phyloP scores from a whole-genome alignment of 148 eudicot genomes.

The Chenopodium berlandieri region DNA sequence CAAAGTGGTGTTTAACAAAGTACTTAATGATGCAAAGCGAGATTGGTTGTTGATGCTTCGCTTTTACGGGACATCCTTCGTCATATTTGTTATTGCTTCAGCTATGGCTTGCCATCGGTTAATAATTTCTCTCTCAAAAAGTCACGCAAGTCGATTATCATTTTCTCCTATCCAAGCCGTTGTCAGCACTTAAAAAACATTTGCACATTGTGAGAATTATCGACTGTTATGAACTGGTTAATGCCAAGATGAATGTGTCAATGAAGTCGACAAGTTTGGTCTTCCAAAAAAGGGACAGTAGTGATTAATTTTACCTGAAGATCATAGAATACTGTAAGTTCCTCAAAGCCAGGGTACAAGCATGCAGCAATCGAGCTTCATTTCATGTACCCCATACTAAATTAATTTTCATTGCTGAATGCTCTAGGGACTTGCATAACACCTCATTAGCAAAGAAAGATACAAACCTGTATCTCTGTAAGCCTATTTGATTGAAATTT shows the following conservation, averaged over 20 bases:
- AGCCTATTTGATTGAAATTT: too few relatives aligned
- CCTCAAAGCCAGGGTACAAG: neutral
- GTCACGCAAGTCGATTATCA: slow-evolving; percentile 41
- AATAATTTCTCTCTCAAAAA: slow-evolving; percentile 45
- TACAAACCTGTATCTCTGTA: too few relatives aligned
- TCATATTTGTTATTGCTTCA: slow-evolving; percentile 46
- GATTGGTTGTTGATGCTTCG: slow-evolving; percentile 55
- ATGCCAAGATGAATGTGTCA: neutral
- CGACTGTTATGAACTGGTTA: neutral
- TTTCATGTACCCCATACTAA: too few relatives aligned
- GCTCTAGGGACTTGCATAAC: too few relatives aligned
- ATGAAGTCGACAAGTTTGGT: neutral
- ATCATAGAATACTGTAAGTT: neutral
- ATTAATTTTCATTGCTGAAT: too few relatives aligned
- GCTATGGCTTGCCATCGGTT: slow-evolving; percentile 65
- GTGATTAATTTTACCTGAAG: neutral
- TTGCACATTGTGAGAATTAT: neutral
- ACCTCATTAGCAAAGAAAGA: too few relatives aligned
- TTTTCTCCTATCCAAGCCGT: slow-evolving; percentile 46
- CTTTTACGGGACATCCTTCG: slow-evolving; percentile 47
- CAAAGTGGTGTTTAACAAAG: slow-evolving; percentile 58
- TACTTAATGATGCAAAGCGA: slow-evolving; percentile 56
- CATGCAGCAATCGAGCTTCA: too few relatives aligned
- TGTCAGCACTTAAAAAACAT: slow-evolving; percentile 21
- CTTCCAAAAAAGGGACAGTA: neutral